A percentile compares a stretch with the other conserved stretches of the same genome.
phyloP scores from a whole-genome alignment of 148 eudicot species.

The Chenopodium suecicum region DNA sequence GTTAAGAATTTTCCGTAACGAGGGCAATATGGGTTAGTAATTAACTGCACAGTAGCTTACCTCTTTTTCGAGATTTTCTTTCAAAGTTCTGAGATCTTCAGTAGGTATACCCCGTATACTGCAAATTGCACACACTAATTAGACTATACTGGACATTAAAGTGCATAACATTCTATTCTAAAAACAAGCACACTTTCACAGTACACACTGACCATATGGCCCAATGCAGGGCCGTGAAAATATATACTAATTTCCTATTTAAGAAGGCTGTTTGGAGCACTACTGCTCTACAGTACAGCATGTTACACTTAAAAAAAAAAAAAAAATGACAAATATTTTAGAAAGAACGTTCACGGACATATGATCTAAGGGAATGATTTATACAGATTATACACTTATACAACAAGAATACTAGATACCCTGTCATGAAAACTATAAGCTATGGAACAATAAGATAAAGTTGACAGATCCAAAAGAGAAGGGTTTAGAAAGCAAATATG shows the following conservation, averaged over 20 bases:
- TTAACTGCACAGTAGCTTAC: conserved; percentile 30
- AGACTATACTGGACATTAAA: conserved; percentile 3
- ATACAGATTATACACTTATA: neutral
- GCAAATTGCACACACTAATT: conserved; percentile 25
- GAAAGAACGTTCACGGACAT: neutral
- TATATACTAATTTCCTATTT: too few species aligned
- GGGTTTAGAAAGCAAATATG: neutral
- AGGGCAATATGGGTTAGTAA: too few species aligned
- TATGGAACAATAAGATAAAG: neutral
- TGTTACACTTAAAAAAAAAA: neutral
- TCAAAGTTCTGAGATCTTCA: conserved; percentile 67
- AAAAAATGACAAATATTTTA: neutral
- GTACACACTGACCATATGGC: conserved; percentile 2
- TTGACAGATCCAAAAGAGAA: neutral
- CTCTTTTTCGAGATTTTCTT: conserved; percentile 88
- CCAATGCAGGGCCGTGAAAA: neutral
- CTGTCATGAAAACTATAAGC: neutral
- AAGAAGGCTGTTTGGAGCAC: neutral
- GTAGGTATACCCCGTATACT: conserved; percentile 69
- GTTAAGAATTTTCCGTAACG: neutral
- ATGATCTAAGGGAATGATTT: neutral
- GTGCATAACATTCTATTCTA: neutral
- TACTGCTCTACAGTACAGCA: neutral
- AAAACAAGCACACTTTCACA: neutral
- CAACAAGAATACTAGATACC: neutral